Evolutionary conservation across 176 grass and related monocot species (phyloP), one percentile per base, ranked within the genome.

Genomic region (Typha latifolia): DNA sequence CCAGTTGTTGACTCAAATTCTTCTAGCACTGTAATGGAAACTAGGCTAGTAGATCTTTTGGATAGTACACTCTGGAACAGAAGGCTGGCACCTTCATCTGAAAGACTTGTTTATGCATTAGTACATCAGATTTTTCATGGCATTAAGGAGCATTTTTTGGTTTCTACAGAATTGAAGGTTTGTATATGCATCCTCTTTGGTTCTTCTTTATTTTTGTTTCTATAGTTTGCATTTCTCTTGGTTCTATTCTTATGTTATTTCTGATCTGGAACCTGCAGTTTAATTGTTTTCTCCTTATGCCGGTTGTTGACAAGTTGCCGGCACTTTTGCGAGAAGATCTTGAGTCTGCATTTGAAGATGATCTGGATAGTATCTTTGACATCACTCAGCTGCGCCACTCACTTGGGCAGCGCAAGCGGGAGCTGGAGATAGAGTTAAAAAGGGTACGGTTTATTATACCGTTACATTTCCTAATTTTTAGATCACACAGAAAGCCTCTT

Each of bases 261-360:
- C 0, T 62, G 31, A 66, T 59, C 49, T 62, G 51, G 14, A 65
- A 69, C 72, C 32, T 88, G 74, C 83, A 97, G 88, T 92, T 92
- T 84, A 92, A 97, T 84, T 97, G 93, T 49, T 97, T 97, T 79
- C 86, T 97, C 49, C 85, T 97, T 9, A 87, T 92, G 93, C 88
- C 85, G 4, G 87, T 97, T 9, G 85, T 97, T 5, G 93, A 92
- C 86, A 91, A 97, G 72, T 77, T 97, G 65, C 85, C 88, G 16
- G 93, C 69, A 0, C 85, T 91, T 82, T 72, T 97, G 63, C 71
- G 83, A 50, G 88, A 97, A 84, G 93, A 89, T 71, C 88, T 97
- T 55, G 88, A 92, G 67, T 90, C 75, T 12, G 78, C 82, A 47
- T 92, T 92, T 5, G 78, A 81, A 72, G 76, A 92, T 67, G 83